Base-by-base conservation (phyloP, 805 yeast genomes). In the Saturnispora sanitii region DNA sequence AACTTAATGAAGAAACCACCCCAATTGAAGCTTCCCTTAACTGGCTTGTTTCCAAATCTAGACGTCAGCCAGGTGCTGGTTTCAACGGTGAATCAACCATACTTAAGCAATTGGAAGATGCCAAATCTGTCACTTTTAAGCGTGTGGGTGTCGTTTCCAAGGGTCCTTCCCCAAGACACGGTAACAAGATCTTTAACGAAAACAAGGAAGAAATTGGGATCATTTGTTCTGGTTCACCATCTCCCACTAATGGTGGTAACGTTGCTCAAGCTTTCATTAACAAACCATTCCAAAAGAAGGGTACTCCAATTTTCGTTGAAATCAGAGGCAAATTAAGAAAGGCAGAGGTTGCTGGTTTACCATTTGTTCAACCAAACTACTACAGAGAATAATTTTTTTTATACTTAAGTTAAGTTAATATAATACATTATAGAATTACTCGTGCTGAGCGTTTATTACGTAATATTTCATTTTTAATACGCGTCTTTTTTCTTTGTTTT, bases 121-220 rank as follows among this genome's bases (percentile, higher is more conserved):
- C 83, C 48, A 84, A 86, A 58, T 60, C 68, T 3, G 74, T 75
- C 21, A 55, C 65, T 23, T 68, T 70, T 41, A 69, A 75, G 38
- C 77, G 98, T 55, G 82, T 86, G 12, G 97, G 96, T 2, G 68
- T 82, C 51, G 59, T 62, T 11, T 75, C 80, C 6, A 71, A 70
- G 48, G 96, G 97, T 1, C 96, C 97, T 9, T 86, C 98, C 2
- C 96, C 97, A 25, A 77, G 98, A 61, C 81, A 79, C 20, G 86
- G 83, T 8, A 67, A 75, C 49, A 75, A 75, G 51, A 72, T 90
- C 12, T 79, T 70, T 48, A 57, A 64, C 38, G 60, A 57, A n/a
- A 75, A 71, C 21, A 67, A 67, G 27, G 65, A 65, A 45, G 66
- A 77, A 57, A 70, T 79, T 35, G 71, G 82, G 57, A 42, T 70